Conservation (phyloP, 75 land plant species). For the Adiantum capillusveneris region DNA sequence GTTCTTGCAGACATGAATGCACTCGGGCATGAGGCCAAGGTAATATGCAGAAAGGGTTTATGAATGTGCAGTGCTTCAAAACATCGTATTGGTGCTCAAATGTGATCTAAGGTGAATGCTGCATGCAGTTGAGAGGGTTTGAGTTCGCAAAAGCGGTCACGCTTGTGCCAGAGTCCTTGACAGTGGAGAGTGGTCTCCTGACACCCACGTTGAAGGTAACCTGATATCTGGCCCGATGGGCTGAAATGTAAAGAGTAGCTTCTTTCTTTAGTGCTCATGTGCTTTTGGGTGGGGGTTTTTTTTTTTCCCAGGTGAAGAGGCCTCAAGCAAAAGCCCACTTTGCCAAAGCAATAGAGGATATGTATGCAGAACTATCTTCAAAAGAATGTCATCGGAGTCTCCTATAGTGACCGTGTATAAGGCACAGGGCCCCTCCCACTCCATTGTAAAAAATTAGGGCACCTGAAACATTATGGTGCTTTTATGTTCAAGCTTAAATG, state of each 20-base stretch:
- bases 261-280: not conserved
- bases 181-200: conserved; percentile 79
- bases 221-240: too few species aligned
- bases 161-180: conserved; percentile 72
- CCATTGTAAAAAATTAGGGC: too few species aligned
- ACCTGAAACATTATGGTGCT: too few species aligned
- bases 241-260: too few species aligned
- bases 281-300: too few species aligned
- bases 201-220: conserved; percentile 97
- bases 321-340: conserved; percentile 81
- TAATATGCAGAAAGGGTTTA: conserved; percentile 9
- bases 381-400: not conserved
- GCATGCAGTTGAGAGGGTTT: conserved; percentile 83
- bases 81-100: too few species aligned
- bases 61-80: too few species aligned
- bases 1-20: conserved; percentile 91
- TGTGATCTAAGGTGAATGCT: not conserved
- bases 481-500: too few species aligned
- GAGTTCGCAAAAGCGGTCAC: conserved; percentile 90
- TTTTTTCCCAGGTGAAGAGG: conserved; percentile 79
- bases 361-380: conserved; percentile 58
- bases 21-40: conserved; percentile 68
- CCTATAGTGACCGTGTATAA: not conserved
- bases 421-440: too few species aligned
- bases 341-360: conserved; percentile 56